Conservation (phyloP, 2,329 filamentous ascomycete genomes). For the Nemania sp. region DNA sequence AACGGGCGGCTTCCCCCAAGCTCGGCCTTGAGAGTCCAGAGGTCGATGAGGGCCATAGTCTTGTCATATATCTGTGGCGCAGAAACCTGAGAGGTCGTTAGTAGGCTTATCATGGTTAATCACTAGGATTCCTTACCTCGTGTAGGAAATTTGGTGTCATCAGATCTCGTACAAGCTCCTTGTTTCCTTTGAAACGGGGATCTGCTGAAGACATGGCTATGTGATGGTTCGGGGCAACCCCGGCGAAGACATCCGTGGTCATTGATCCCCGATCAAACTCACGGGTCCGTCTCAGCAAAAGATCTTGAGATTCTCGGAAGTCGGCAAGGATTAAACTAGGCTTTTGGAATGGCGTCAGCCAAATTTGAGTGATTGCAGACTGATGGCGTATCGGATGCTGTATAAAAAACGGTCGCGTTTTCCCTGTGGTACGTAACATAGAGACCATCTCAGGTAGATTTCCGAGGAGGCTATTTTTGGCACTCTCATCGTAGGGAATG, state of each 20-base stretch:
- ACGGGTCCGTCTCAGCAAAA: conserved; percentile 48
- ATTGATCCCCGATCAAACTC: conserved; percentile 52
- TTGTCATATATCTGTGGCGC: conserved; percentile 53
- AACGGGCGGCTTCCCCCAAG: conserved; percentile 51
- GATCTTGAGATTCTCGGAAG: conserved; percentile 52
- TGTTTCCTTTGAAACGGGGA: conserved; percentile 51
- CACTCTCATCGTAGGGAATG: conserved; percentile 47
- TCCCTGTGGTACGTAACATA: conserved; percentile 31
- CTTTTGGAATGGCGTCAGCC: conserved; percentile 50
- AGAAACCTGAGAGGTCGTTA: conserved; percentile 46
- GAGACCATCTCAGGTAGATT: conserved; percentile 42
- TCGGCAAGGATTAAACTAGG: conserved; percentile 52
- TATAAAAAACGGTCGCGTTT: conserved; percentile 36
- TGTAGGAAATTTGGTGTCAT: conserved; percentile 55
- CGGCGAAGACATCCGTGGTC: conserved; percentile 40
- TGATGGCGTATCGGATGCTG: conserved; percentile 33
- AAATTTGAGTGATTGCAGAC: conserved; percentile 52
- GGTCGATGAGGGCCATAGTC: conserved; percentile 47
- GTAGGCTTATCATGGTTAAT: background rate
- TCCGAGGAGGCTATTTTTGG: conserved; percentile 42
- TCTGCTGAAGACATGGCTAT: conserved; percentile 52
- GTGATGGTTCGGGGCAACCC: conserved; percentile 48
- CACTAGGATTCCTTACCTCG: conserved; percentile 16
- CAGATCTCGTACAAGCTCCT: conserved; percentile 52
- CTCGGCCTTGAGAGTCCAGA: conserved; percentile 52